Base-by-base conservation (phyloP, 2,329 filamentous ascomycete species). In the Coniochaeta ligniaria region DNA sequence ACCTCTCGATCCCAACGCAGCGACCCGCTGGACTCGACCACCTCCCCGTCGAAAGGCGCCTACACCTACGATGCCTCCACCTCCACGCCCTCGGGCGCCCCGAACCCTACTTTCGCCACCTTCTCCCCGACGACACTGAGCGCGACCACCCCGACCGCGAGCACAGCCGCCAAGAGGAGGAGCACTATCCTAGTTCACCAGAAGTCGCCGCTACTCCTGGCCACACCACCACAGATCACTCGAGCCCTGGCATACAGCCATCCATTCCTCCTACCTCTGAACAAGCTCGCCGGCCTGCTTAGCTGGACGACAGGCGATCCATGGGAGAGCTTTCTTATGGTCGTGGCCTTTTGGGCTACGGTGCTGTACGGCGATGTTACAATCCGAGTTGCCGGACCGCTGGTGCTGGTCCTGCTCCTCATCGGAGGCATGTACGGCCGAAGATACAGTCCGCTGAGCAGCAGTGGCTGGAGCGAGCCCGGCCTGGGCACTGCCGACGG, bases 141-240 rank as follows among this genome's bases (percentile, higher is more conserved):
- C 52, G 84, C 88, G 60, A 83, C 84, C 41, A 83, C 86, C 6
- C 80, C 88, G 55, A 80, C 79, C 60, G 77, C 80, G 61, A 78
- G 83, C 35, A 81, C 84, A 12, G 83, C 86, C 41, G 86, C 86
- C 47, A 89, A 90, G 70, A 89, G 94, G 63, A 87, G 91, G 54
- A 96, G 92, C 20, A 96, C 92, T 61, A 93, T 99, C 67, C 86
- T 98, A 67, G 93, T 99, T 22, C 93, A 98, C 75, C 94, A 96
- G 74, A 99, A 98, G 76, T 96, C 92, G 17, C 95, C 95, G 12
- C 77, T 99, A 54, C 83, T 99, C 20, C 88, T 96, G 62, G 92
- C 94, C 17, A 99, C 95, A 11, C 95, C 95, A 50, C 95, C 95
- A 1, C 91, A 96, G 71, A 89, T 99, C 72, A 99, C 95, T 2